A percentile compares a stretch with the other conserved stretches of the same genome.
Conservation (phyloP, 2,329 filamentous ascomycete species). For the Volutella citrinella region DNA sequence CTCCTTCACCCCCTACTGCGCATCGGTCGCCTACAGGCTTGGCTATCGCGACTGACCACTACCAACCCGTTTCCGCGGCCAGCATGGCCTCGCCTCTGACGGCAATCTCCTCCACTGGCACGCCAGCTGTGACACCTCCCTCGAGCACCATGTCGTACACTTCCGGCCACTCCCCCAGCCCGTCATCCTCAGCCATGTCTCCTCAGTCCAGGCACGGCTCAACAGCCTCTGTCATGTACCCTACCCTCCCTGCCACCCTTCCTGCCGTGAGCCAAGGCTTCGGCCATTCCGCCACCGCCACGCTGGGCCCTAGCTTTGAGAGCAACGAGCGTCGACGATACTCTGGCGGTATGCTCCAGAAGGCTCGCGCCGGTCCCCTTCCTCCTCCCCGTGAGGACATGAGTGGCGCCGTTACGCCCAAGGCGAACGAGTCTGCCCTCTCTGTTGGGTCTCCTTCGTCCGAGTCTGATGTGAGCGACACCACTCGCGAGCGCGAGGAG, state of each 20-base stretch:
- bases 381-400: slow-evolving; percentile 35
- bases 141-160: slow-evolving; percentile 75
- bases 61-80: slow-evolving; percentile 46
- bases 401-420: slow-evolving; percentile 42
- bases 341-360: slow-evolving; percentile 65
- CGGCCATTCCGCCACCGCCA: slow-evolving; percentile 66
- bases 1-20: slow-evolving; percentile 48
- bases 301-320: slow-evolving; percentile 66
- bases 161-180: slow-evolving; percentile 71
- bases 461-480: slow-evolving; percentile 50
- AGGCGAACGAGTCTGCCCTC: slow-evolving; percentile 39
- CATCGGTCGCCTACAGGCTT: slow-evolving; percentile 35
- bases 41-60: slow-evolving; percentile 33
- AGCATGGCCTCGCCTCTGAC: slow-evolving; percentile 61
- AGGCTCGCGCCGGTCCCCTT: slow-evolving; percentile 45
- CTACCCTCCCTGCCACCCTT: slow-evolving; percentile 54
- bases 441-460: slow-evolving; percentile 53
- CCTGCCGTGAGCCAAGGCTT: slow-evolving; percentile 69
- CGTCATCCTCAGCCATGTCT: slow-evolving; percentile 68
- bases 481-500: slow-evolving; percentile 56
- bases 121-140: slow-evolving; percentile 73
- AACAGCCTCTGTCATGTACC: slow-evolving; percentile 66
- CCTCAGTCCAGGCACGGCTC: slow-evolving; percentile 62
- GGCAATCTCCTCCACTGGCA: slow-evolving; percentile 61
- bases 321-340: slow-evolving; percentile 62